These are phyloP conservation scores for Fistulinella staudtii DNA, from an alignment of 1,284 basidiomycete species.

Conservation along the genomic window DNA sequence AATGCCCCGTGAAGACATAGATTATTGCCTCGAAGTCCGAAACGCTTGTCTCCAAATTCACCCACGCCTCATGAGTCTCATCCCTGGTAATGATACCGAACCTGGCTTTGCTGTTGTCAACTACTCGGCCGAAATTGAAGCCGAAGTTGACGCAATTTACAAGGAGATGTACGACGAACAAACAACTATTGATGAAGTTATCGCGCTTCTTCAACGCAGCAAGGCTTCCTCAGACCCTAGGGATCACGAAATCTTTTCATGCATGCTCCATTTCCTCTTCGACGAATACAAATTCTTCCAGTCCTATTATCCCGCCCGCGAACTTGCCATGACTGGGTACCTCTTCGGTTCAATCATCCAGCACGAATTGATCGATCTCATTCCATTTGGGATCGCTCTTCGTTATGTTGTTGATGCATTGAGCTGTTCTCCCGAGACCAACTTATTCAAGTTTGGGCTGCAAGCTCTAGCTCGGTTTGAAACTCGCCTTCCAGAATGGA, in stretches of 20 bases:
- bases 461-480: slow-evolving; percentile 91
- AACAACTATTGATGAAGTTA: slow-evolving; percentile 92
- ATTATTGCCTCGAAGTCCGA: slow-evolving; percentile 88
- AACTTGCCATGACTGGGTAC: slow-evolving; percentile 94
- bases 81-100: slow-evolving; percentile 83
- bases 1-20: slow-evolving; percentile 76
- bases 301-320: slow-evolving; percentile 89
- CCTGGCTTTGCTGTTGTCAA: slow-evolving; percentile 89
- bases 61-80: slow-evolving; percentile 95
- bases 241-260: slow-evolving; percentile 96
- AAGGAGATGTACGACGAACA: slow-evolving; percentile 98
- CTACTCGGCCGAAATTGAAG: slow-evolving; percentile 87
- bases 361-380: slow-evolving; percentile 89
- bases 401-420: slow-evolving; percentile 96
- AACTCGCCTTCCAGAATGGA: slow-evolving; percentile 88
- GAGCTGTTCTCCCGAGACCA: slow-evolving; percentile 84
- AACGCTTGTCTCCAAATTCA: slow-evolving; percentile 95
- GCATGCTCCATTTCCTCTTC: slow-evolving; percentile 98
- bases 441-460: slow-evolving; percentile 94
- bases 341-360: slow-evolving; percentile 97
- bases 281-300: slow-evolving; percentile 99
- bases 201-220: slow-evolving; percentile 80
- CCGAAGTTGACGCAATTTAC: slow-evolving; percentile 93
- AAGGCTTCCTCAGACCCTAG: slow-evolving; percentile 80
- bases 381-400: slow-evolving; percentile 94